A percentile compares a stretch with the other conserved stretches of the same genome.
These are phyloP conservation scores for Fusarium poae DNA, from an alignment of 2,329 filamentous ascomycete genomes.

Conservation along the genomic window DNA sequence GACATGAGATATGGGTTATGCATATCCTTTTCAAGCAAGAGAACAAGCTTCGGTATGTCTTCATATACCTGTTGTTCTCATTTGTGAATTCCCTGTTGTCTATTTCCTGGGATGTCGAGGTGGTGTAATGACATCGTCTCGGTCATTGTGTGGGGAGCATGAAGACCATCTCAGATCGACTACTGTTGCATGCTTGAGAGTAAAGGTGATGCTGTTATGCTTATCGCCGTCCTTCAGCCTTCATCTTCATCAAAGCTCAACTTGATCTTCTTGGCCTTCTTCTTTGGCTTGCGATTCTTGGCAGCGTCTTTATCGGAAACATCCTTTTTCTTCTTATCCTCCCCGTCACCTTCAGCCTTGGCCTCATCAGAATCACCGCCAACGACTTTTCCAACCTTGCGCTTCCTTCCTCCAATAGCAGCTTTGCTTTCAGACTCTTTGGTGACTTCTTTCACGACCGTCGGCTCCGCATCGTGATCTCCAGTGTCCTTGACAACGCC, in stretches of 20 bases:
- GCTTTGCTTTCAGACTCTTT: constrained; percentile 48
- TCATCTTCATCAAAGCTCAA: constrained; percentile 76
- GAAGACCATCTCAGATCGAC: background rate
- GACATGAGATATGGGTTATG: background rate
- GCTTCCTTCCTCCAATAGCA: constrained; percentile 62
- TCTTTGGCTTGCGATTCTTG: constrained; percentile 58
- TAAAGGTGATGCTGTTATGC: constrained; percentile 1
- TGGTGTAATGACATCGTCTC: constrained; percentile 13
- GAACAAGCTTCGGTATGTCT: background rate
- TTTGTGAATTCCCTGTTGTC: background rate
- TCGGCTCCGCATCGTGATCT: constrained; percentile 39
- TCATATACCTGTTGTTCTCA: background rate
- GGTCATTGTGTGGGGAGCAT: background rate
- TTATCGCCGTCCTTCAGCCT: constrained; percentile 50
- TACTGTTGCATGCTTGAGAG: background rate
- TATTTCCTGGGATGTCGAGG: background rate
- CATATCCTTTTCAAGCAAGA: background rate
- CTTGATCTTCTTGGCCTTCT: constrained; percentile 74
- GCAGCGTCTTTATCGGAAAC: constrained; percentile 47
- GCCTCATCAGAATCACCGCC: constrained; percentile 52
- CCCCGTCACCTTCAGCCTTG: constrained; percentile 25
- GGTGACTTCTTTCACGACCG: constrained; percentile 52
- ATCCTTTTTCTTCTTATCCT: constrained; percentile 28
- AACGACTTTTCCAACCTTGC: constrained; percentile 61
- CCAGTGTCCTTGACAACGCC: constrained; percentile 56